Percentiles rank a stretch among this genome's conserved stretches.
These are phyloP conservation scores for Eudorina sp. DNA, from an alignment of 139 green algal species.

Conservation along the genomic window DNA sequence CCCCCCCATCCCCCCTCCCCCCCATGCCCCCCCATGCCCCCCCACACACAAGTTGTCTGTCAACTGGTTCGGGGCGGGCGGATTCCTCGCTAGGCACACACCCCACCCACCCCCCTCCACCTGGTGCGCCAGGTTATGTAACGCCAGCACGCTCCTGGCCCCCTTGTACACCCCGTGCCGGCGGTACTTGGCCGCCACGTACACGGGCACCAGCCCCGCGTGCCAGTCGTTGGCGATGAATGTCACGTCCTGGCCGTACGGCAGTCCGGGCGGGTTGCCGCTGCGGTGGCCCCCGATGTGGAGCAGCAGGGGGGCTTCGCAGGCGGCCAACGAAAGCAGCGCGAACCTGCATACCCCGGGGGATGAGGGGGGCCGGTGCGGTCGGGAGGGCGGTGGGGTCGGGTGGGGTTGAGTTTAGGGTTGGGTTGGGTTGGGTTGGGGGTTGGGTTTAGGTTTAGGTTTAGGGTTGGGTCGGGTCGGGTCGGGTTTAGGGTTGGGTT, in stretches of 20 bases:
- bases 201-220: constrained; percentile 79
- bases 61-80: too few species aligned
- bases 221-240: constrained; percentile 96
- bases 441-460: too few species aligned
- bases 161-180: constrained; percentile 52
- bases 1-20: too few species aligned
- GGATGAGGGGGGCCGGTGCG: neutral
- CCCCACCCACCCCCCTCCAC: constrained; percentile 36
- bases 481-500: too few species aligned
- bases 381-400: too few species aligned
- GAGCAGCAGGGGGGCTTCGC: constrained; percentile 84
- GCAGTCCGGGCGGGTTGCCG: constrained; percentile 30
- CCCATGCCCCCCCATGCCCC: too few species aligned
- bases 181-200: constrained; percentile 49
- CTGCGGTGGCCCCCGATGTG: constrained; percentile 48
- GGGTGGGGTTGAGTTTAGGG: too few species aligned
- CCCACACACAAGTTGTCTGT: too few species aligned
- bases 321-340: constrained; percentile 83
- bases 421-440: too few species aligned
- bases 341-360: constrained; percentile 61
- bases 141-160: constrained; percentile 62
- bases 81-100: too few species aligned
- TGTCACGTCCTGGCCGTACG: constrained; percentile 84
- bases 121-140: constrained; percentile 88
- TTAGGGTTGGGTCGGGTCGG: too few species aligned